A percentile compares a stretch with the other conserved stretches of the same genome.
These are phyloP conservation scores for Cylindrotheca closterium DNA, from an alignment of 108 stramenopile species.

Conservation along the genomic window DNA sequence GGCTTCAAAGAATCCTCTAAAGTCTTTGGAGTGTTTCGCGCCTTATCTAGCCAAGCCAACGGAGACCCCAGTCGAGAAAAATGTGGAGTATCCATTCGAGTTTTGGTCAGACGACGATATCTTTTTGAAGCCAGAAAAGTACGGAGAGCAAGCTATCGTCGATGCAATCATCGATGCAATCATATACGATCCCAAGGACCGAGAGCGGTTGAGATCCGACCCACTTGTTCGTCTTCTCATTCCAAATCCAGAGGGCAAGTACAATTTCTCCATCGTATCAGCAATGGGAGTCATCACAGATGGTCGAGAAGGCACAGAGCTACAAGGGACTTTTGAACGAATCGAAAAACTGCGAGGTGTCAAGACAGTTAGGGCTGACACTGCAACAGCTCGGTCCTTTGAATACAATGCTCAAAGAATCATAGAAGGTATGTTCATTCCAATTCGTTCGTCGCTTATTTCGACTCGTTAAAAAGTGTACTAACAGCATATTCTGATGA, in stretches of 20 bases:
- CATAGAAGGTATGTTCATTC: slow-evolving; percentile 39
- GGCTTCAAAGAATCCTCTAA: neutral
- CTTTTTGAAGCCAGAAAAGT: slow-evolving; percentile 56
- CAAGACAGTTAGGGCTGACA: slow-evolving; percentile 74
- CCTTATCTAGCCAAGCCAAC: neutral
- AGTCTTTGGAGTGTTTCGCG: slow-evolving; percentile 13
- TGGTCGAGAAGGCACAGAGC: slow-evolving; percentile 81
- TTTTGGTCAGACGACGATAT: slow-evolving; percentile 20
- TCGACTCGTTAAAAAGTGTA: too few relatives aligned
- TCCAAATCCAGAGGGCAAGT: slow-evolving; percentile 72
- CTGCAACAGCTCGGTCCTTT: slow-evolving; percentile 80
- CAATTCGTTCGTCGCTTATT: slow-evolving; percentile 52
- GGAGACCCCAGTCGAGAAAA: too few relatives aligned
- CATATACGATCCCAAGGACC: slow-evolving; percentile 69
- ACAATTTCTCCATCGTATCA: slow-evolving; percentile 80
- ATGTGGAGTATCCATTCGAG: neutral
- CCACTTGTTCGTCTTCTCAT: slow-evolving; percentile 76
- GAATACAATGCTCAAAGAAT: slow-evolving; percentile 87
- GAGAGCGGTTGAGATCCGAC: slow-evolving; percentile 53
- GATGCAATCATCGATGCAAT: slow-evolving; percentile 84
- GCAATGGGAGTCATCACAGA: slow-evolving; percentile 93
- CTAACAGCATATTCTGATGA: too few relatives aligned
- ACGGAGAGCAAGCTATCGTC: slow-evolving; percentile 69
- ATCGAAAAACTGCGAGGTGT: slow-evolving; percentile 72
- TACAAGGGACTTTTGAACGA: slow-evolving; percentile 60